Base-by-base conservation (phyloP, 73 alveolate genomes). In the Tetrahymena borealis region DNA sequence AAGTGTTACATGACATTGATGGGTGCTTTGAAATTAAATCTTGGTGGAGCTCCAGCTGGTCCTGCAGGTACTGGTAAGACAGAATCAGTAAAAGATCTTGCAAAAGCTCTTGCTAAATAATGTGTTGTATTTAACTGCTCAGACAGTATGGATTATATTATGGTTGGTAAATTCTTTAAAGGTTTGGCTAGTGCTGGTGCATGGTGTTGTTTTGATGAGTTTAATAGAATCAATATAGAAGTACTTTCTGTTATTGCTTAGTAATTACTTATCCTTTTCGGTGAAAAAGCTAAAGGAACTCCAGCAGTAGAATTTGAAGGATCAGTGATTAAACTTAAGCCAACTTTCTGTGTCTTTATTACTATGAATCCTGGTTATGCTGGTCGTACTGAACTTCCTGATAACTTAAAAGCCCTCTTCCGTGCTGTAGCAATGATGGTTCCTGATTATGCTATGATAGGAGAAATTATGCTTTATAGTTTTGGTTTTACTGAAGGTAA, bases 1-100 rank as follows among this genome's bases (percentile, higher is more conserved):
- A 96, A 98, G 96, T 98, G 99, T 93, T 98, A 98, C 96, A 97
- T 98, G 96, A 98, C 99, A 39, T 94, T 98, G 33, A 98, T 98
- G 97, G 99, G 99, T 18, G 99, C 99, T 24, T 78, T 98, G 60
- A 97, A 98, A 95, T 94, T 98, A 33, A 98, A 98, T 92, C 92
- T 98, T 96, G 99, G 99, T 28, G 99, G 99, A 4, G 99, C 99
- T 37, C 99, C 99, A 33, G 99, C 99, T 15, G 99, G 99, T 13
- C 99, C 99, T 7, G 99, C 99, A 40, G 99, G 99, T 39, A 99
- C 99, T 16, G 99, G 99, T 43, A 99, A 99, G 95, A 99, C 99
- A 11, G 99, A 99, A 94, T 98, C 99, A 77, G 98, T 99, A 11
- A 99, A 99, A 96, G 99, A 99, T 98, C 94, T 98, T 40, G 99